Conservation (phyloP, 1,139 yeast species). For the Lodderomyces orthopsilosis region DNA sequence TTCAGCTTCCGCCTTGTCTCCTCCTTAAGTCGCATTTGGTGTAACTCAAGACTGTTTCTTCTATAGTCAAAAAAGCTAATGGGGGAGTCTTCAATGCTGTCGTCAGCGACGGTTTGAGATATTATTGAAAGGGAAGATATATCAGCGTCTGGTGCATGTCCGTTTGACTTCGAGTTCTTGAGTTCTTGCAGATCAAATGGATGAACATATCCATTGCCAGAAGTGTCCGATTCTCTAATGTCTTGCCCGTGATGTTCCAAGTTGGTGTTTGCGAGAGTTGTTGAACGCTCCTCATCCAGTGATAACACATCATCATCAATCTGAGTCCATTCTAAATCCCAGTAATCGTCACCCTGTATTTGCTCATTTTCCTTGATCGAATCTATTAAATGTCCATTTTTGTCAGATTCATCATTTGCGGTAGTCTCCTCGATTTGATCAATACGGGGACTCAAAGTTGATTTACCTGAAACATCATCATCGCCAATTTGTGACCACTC, state of each 20-base stretch:
- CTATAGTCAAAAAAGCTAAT: slow-evolving; percentile 1
- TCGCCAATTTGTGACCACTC: neutral
- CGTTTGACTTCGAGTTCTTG: neutral
- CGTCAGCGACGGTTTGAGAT: neutral
- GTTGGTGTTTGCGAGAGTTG: neutral
- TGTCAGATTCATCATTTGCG: neutral
- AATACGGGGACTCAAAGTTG: neutral
- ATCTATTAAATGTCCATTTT: neutral
- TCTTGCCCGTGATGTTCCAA: too few species aligned
- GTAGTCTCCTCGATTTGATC: too few species aligned
- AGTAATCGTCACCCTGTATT: neutral
- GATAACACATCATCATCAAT: slow-evolving; percentile 1
- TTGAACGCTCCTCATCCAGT: neutral
- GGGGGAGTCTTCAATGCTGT: neutral
- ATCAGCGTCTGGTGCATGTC: neutral
- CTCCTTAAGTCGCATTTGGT: slow-evolving; percentile 1
- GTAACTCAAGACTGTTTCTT: slow-evolving; percentile 14
- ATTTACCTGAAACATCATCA: neutral
- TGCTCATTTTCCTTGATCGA: neutral
- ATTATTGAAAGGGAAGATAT: neutral
- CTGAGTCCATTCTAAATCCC: slow-evolving; percentile 1
- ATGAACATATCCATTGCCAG: neutral
- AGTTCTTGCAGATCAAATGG: slow-evolving; percentile 8
- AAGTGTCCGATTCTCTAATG: neutral
- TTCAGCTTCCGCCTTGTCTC: neutral